Evolutionary conservation across 1,284 basidiomycete genomes (phyloP).

Genomic region (Sphaerobolus stellatus): DNA sequence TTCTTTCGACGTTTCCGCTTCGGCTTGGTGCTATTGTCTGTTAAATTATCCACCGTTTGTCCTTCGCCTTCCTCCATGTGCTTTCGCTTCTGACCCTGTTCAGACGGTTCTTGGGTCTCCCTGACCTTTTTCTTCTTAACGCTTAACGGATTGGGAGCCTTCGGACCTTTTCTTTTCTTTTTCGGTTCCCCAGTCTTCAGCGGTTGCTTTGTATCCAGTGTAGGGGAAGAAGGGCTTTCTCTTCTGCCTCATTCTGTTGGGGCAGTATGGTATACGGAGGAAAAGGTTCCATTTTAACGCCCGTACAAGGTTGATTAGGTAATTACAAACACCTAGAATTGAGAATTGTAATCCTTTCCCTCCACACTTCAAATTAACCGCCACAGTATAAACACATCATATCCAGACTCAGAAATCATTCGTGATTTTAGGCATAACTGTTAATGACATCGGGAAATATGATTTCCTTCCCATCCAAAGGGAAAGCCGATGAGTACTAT

Average conservation of each 20-base stretch:
- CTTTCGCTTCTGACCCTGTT: constrained; percentile 19
- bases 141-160: constrained; percentile 91
- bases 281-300: not conserved
- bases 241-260: constrained; percentile 64
- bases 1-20: constrained; percentile 3
- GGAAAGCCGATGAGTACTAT: no score
- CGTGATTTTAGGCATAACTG: no score
- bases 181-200: constrained; percentile 38
- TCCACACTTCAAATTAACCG: no score
- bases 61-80: not conserved
- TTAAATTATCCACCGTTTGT: constrained; percentile 10
- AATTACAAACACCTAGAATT: no score
- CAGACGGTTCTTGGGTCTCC: not conserved
- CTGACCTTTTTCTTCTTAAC: constrained; percentile 79
- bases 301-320: no score
- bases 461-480: no score
- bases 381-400: no score
- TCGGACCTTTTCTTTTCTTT: constrained; percentile 71
- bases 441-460: no score
- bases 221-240: constrained; percentile 48
- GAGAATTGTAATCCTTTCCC: no score
- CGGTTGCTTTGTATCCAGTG: constrained; percentile 35
- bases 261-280: not conserved
- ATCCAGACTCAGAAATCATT: no score
- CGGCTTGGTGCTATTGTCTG: constrained; percentile 26